Evolutionary conservation across 225 moss, liverwort and hornwort species (phyloP), one percentile per base, ranked within the genome.

Genomic region (Straminergon stramineum): DNA sequence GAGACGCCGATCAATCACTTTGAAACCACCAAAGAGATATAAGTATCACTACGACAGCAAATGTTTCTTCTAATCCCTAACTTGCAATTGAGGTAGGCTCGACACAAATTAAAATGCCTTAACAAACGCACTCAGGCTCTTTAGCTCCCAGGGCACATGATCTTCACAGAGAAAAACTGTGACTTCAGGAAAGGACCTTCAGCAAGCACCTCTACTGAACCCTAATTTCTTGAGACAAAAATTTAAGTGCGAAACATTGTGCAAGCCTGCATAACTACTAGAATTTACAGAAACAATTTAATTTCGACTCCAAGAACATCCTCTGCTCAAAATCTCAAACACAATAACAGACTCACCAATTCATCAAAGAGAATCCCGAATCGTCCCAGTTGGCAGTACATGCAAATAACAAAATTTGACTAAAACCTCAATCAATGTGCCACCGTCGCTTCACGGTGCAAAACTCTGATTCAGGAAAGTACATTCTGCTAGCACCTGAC

Each of bases 171-270:
- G 27, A 52, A 17, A 52, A 48, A 37, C 37, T 69, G 37, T 45
- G 37, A 70, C 71, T 65, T 48, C 53, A 55, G 68, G n/a, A 39
- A 51, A 73, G 31, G 22, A 41, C 32, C 37, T 65, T 37, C 62
- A 24, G n/a, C 57, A 43, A 87, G 74, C 51, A 71, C 60, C 60
- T 52, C 57, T 60, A 85, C 77, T 22, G 56, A 90, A 90, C 90
- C 92, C 92, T 92, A 92, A 88, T 88, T 82, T 69, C 75, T 37
- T 61, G n/a, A 84, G 68, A 61, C 82, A 69, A 65, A 85, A 92
- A 43, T 62, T 55, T 32, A 27, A 68, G 45, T 52, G 37, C 24
- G 31, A 87, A 87, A 37, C n/a, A 58, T 7, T 52, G 17, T 66
- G 83, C 35, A 65, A 20, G 26, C 52, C 17, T 14, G 27, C 90